A percentile compares a stretch with the other conserved stretches of the same genome.
phyloP scores from a whole-genome alignment of 352 stramenopile species.

The Elongisporangium undulatum region DNA sequence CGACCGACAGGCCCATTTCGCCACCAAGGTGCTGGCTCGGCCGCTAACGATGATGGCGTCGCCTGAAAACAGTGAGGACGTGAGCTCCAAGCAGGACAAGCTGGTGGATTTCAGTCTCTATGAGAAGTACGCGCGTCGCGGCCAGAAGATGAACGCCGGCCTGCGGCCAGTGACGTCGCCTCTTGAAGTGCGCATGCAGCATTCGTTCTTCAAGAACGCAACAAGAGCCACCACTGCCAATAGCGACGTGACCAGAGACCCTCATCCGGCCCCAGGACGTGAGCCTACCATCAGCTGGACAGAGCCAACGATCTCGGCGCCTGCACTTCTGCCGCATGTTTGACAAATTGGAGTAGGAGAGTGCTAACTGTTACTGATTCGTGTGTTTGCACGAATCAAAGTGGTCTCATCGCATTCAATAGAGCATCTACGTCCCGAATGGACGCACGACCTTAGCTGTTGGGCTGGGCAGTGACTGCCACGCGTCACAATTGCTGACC shows the following conservation, averaged over 20 bases:
- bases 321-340: neutral
- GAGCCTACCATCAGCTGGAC: neutral
- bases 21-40: constrained; percentile 26
- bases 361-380: too few relatives aligned
- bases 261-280: neutral
- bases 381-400: too few relatives aligned
- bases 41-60: constrained; percentile 24
- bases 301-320: neutral
- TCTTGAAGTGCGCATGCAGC: constrained; percentile 26
- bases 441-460: neutral
- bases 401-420: too few relatives aligned
- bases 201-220: constrained; percentile 22
- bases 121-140: constrained; percentile 24
- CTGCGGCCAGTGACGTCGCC: constrained; percentile 25
- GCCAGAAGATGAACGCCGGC: constrained; percentile 7
- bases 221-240: neutral
- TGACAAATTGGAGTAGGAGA: too few relatives aligned
- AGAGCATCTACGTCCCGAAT: neutral
- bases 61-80: neutral
- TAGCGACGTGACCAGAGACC: neutral
- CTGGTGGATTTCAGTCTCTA: constrained; percentile 33
- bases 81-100: constrained; percentile 1
- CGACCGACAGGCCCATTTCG: constrained; percentile 32
- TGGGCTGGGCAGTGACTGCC: neutral
- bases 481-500: neutral